These are phyloP conservation scores for Schizosaccharomyces octosporus DNA, from an alignment of 805 yeast genomes.

Conservation along the genomic window DNA sequence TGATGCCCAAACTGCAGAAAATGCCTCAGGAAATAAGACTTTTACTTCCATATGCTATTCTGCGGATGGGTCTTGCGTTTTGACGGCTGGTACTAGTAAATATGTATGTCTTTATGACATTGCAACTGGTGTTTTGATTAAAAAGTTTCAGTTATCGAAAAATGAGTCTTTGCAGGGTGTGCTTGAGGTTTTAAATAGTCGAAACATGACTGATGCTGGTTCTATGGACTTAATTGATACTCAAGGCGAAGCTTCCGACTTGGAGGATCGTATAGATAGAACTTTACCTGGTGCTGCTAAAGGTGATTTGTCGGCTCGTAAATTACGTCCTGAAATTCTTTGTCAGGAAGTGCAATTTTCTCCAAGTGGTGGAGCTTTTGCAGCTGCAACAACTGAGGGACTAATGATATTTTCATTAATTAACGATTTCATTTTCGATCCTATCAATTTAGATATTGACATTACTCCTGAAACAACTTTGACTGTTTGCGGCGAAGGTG, in stretches of 20 bases:
- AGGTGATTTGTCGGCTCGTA: conserved; percentile 57
- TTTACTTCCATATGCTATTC: conserved; percentile 65
- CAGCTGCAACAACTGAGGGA: conserved; percentile 91
- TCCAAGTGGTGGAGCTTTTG: conserved; percentile 75
- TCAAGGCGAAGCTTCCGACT: conserved; percentile 64
- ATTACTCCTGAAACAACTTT: conserved; percentile 60
- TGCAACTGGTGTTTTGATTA: conserved; percentile 62
- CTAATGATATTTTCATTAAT: conserved; percentile 60
- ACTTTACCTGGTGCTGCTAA: conserved; percentile 70
- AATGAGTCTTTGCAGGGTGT: conserved; percentile 89
- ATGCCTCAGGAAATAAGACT: conserved; percentile 60
- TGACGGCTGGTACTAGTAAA: conserved; percentile 86
- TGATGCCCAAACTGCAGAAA: conserved; percentile 60
- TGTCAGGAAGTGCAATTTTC: conserved; percentile 59
- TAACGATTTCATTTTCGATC: conserved; percentile 56
- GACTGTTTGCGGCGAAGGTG: conserved; percentile 13
- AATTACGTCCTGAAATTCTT: conserved; percentile 57
- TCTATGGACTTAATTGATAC: conserved; percentile 58
- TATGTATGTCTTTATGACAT: conserved; percentile 80
- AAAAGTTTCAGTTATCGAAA: conserved; percentile 58
- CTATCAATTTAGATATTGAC: conserved; percentile 80
- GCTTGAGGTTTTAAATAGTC: conserved; percentile 48
- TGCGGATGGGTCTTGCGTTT: conserved; percentile 65
- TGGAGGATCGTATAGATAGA: conserved; percentile 54
- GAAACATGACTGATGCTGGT: conserved; percentile 70